Evolutionary conservation across 495 filamentous ascomycete species (phyloP).

Genomic region (Bryoglossum gracile): DNA sequence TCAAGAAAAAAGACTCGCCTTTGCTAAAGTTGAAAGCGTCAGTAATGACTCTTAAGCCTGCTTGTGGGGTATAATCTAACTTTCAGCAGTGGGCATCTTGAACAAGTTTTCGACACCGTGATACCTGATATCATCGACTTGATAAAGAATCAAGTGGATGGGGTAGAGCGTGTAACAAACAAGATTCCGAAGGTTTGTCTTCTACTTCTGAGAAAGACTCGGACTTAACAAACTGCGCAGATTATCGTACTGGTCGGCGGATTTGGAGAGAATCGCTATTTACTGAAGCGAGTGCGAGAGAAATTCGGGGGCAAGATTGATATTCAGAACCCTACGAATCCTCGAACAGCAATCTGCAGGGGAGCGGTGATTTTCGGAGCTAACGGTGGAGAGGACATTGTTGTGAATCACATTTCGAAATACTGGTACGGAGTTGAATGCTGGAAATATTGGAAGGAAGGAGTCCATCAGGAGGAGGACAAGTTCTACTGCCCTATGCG

Average conservation of each 20-base stretch:
- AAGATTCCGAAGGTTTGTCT: slow-evolving; percentile 1
- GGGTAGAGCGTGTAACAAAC: not conserved
- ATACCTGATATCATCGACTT: slow-evolving; percentile 3
- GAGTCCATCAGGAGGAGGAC: not conserved
- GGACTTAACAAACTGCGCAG: not conserved
- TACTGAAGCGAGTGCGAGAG: not conserved
- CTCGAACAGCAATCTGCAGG: not conserved
- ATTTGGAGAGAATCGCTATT: slow-evolving; percentile 7
- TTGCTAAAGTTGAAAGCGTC: not conserved
- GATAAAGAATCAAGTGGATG: not conserved
- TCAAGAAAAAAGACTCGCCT: not conserved
- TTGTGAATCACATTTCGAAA: not conserved
- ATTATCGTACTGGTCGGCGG: slow-evolving; percentile 9
- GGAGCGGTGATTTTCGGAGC: not conserved
- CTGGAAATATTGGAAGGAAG: not conserved
- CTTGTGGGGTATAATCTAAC: not conserved
- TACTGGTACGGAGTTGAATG: not conserved
- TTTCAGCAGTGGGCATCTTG: not conserved
- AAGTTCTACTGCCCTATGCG: not conserved
- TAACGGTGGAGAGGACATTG: not conserved
- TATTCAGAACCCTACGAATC: not conserved
- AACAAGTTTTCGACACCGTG: slow-evolving; percentile 1
- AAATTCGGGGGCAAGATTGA: not conserved
- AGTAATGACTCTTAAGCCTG: not conserved
- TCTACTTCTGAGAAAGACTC: not conserved